Conservation (phyloP, 1,139 yeast genomes). For the Diutina scorzettiae region DNA sequence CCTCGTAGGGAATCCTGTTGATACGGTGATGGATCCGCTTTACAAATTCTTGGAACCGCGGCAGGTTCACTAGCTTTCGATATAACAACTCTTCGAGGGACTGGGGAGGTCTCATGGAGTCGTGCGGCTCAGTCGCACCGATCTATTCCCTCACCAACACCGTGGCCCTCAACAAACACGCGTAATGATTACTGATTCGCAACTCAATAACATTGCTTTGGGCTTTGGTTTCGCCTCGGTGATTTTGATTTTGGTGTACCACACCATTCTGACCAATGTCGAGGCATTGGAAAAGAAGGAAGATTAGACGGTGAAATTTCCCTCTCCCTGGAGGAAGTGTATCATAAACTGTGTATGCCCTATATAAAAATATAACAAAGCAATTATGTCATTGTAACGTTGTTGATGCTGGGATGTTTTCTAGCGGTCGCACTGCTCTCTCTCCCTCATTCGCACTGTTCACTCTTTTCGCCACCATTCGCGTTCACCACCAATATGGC, state of each 20-base stretch:
- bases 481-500: constrained; percentile 44
- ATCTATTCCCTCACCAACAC: background rate
- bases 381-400: too few species aligned
- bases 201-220: constrained; percentile 62
- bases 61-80: constrained; percentile 33
- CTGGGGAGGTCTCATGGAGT: constrained; percentile 5
- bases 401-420: too few species aligned
- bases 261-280: constrained; percentile 37
- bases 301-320: background rate
- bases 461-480: constrained; percentile 3
- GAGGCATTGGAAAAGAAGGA: background rate
- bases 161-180: background rate
- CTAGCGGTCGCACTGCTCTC: too few species aligned
- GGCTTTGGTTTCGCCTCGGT: constrained; percentile 68
- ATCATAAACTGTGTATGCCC: too few species aligned
- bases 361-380: too few species aligned
- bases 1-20: constrained; percentile 41
- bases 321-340: too few species aligned
- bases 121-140: background rate
- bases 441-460: too few species aligned
- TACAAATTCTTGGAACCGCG: constrained; percentile 60
- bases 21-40: constrained; percentile 49
- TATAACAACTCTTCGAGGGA: constrained; percentile 35
- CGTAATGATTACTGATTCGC: constrained; percentile 68
- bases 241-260: constrained; percentile 60